A percentile compares a stretch with the other conserved stretches of the same genome.
Evolutionary conservation across 768 basidiomycete species (phyloP).

Genomic region (Royoungia palumana): DNA sequence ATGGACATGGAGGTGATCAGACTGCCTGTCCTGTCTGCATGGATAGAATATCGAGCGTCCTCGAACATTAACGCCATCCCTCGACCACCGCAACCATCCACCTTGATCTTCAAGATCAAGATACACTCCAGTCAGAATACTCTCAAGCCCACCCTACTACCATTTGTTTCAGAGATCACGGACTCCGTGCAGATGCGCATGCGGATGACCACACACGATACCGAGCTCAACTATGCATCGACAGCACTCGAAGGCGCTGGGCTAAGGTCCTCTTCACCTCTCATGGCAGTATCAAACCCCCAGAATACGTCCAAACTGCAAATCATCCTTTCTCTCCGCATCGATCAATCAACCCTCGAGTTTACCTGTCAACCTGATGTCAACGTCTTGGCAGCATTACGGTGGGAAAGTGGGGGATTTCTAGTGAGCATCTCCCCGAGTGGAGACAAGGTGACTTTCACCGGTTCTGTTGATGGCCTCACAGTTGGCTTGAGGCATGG

Average conservation of each 20-base stretch:
- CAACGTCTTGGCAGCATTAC: conserved; percentile 82
- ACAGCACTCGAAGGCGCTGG: conserved; percentile 3
- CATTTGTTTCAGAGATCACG: conserved; percentile 78
- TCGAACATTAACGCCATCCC: conserved; percentile 40
- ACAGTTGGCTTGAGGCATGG: conserved; percentile 81
- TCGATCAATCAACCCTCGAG: conserved; percentile 84
- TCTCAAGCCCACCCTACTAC: conserved; percentile 75
- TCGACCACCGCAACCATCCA: conserved; percentile 45
- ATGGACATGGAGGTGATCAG: conserved; percentile 58
- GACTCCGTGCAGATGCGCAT: conserved; percentile 67
- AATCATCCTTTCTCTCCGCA: conserved; percentile 84
- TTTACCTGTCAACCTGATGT: conserved; percentile 89
- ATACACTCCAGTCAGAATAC: conserved; percentile 87
- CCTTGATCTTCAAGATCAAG: conserved; percentile 80
- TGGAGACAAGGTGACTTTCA: conserved; percentile 66
- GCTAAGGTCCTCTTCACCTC: conserved; percentile 14
- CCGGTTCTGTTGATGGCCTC: conserved; percentile 77
- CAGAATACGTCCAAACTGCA: conserved; percentile 49
- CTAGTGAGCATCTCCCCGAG: conserved; percentile 74
- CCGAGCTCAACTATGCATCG: conserved; percentile 19
- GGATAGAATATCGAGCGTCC: conserved; percentile 75
- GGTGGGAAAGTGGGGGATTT: conserved; percentile 96
- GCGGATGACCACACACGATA: conserved; percentile 43
- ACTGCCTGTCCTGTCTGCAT: conserved; percentile 75
- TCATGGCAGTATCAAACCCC: conserved; percentile 12